Base-by-base conservation (phyloP, 495 filamentous ascomycete genomes). In the Trichoderma virens region DNA sequence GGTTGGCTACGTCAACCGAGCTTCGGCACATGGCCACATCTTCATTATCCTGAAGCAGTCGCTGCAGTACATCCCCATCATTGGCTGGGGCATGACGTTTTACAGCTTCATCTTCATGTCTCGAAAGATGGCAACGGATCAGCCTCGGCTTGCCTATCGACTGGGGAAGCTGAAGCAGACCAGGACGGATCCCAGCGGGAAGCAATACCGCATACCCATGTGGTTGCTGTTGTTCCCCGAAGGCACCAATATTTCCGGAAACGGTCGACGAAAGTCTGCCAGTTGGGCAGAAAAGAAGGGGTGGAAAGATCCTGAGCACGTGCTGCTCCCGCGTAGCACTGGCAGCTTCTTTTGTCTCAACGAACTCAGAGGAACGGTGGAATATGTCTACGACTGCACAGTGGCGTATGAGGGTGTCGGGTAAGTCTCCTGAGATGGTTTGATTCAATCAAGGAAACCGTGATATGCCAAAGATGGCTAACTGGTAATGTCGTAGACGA, bases 1-100 rank as follows among this genome's bases (percentile, higher is more conserved):
- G 90, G 84, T 89, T 20, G 87, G 87, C 27, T 94, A 93, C 67
- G 86, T 90, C 28, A 83, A 83, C 68, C 67, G 65, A 1, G 82
- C 86, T 28, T 75, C 79, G 47, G 88, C 89, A 81, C 90, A 92
- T 65, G 91, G 91, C n/a, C 87, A 90, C 63, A 76, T 94, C 64
- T 93, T 87, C 73, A 93, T 94, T 67, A 91, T 94, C 69, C 74
- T 93, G 16, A 93, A 93, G 71, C 89, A 94, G 75, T 89, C 86
- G 5, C 78, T 94, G 63, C 91, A 90, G 72, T 86, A 82, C 59
- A 85, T 93, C 25, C 90, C 90, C 11, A 70, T 93, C 32, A 74
- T 93, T 38, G 90, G 90, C 0, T 83, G 82, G 67, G 91, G 90
- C 32, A 93, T 93, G 88, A 82, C 85, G 79, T 90, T 94, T 72